Evolutionary conservation across 176 grass and related monocot genomes (phyloP).

Genomic region (Lolium multiflorum): DNA sequence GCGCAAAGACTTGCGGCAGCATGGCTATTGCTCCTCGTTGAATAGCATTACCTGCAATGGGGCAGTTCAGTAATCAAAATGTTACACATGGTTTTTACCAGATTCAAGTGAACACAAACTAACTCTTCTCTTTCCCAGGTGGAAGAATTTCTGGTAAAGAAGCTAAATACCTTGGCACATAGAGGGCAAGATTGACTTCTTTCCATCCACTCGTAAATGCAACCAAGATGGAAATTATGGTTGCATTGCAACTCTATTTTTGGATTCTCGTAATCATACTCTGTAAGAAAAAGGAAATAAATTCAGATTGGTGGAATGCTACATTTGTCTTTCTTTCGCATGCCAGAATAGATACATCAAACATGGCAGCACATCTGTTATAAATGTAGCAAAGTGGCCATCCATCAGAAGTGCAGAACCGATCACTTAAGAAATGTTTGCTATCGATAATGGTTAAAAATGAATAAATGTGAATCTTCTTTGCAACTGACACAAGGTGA

Average conservation of each 20-base stretch:
- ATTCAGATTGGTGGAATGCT: background rate
- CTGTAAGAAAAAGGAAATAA: slow-evolving; percentile 38
- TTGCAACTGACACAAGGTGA: slow-evolving; percentile 13
- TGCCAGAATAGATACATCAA: background rate
- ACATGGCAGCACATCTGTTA: slow-evolving; percentile 5
- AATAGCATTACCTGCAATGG: slow-evolving; percentile 68
- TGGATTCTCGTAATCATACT: slow-evolving; percentile 70
- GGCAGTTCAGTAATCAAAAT: background rate
- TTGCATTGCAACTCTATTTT: slow-evolving; percentile 67
- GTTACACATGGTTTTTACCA: background rate
- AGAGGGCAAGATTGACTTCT: slow-evolving; percentile 74
- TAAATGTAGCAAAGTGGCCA: background rate
- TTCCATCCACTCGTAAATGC: slow-evolving; percentile 94
- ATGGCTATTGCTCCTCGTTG: slow-evolving; percentile 44
- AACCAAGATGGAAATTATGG: slow-evolving; percentile 80
- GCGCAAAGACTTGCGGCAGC: slow-evolving; percentile 21
- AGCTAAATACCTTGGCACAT: slow-evolving; percentile 64
- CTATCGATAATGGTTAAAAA: slow-evolving; percentile 18
- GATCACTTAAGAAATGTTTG: slow-evolving; percentile 12
- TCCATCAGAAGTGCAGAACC: slow-evolving; percentile 22
- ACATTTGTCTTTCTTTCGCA: background rate
- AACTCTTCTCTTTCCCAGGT: slow-evolving; percentile 22
- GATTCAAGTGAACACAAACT: background rate
- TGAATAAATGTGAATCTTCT: background rate
- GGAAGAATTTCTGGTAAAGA: slow-evolving; percentile 29